Percentiles rank a stretch among this genome's conserved stretches.
phyloP scores from a whole-genome alignment of 202 grass and related monocot species.

The Eragrostis tef region DNA sequence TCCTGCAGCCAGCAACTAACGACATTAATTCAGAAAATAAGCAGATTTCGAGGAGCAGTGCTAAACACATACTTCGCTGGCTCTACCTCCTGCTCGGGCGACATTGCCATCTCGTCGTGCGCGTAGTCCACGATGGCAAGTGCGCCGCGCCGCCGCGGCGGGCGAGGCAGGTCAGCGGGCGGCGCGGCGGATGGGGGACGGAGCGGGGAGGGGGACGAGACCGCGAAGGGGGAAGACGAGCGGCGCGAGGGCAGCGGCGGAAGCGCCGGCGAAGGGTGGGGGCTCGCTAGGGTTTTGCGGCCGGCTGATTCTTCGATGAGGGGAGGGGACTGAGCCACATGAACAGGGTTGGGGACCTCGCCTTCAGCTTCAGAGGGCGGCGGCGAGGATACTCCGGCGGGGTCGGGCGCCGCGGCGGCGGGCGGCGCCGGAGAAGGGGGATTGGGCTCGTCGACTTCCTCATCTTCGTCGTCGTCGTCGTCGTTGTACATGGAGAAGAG shows the following conservation, averaged over 20 bases:
- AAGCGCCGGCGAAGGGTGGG: constrained; percentile 50
- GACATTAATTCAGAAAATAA: constrained; percentile 43
- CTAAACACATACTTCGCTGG: constrained; percentile 39
- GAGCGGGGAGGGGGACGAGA: constrained; percentile 44
- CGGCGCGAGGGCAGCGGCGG: constrained; percentile 50
- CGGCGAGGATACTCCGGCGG: constrained; percentile 34
- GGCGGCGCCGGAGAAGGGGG: constrained; percentile 32
- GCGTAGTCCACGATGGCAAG: constrained; percentile 91
- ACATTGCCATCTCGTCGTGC: constrained; percentile 82
- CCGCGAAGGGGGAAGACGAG: constrained; percentile 38
- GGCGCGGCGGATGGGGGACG: constrained; percentile 34
- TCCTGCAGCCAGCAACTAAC: constrained; percentile 54
- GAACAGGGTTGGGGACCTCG: constrained; percentile 36
- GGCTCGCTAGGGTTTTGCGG: constrained; percentile 57
- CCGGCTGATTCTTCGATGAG: constrained; percentile 32
- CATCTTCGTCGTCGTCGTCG: constrained; percentile 76
- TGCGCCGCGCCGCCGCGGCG: constrained; percentile 48
- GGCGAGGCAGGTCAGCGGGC: constrained; percentile 44
- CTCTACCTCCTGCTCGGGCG: constrained; percentile 78
- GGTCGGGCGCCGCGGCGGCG: not conserved
- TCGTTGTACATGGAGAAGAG: constrained; percentile 90
- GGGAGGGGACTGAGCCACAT: constrained; percentile 38
- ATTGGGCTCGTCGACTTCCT: constrained; percentile 55
- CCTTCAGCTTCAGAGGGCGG: constrained; percentile 32
- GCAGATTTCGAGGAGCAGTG: not conserved